Conservation (phyloP, 2,329 filamentous ascomycete genomes). For the Fusarium piperis region DNA sequence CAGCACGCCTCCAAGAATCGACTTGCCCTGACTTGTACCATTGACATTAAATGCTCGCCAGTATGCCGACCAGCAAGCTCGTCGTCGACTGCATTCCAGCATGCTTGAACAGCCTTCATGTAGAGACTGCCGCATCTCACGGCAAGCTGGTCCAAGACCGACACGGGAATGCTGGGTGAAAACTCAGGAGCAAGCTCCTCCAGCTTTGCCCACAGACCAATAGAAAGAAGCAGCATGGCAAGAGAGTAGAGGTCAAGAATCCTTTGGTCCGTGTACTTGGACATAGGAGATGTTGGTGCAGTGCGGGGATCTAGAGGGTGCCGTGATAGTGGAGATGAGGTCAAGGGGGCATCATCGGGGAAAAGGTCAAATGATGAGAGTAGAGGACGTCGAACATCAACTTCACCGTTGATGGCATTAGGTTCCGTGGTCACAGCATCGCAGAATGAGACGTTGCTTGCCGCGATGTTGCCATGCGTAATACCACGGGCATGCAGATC, state of each 20-base stretch:
- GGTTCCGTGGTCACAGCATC: conserved; percentile 55
- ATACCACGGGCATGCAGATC: conserved; percentile 76
- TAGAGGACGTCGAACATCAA: conserved; percentile 74
- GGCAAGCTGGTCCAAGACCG: conserved; percentile 69
- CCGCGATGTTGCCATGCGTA: conserved; percentile 75
- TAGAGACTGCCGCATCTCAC: conserved; percentile 78
- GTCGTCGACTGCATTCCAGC: conserved; percentile 75
- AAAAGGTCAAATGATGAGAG: conserved; percentile 82
- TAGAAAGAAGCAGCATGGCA: conserved; percentile 76
- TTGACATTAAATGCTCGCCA: conserved; percentile 62
- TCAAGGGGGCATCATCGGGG: conserved; percentile 40
- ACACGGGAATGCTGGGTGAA: conserved; percentile 65
- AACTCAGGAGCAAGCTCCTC: conserved; percentile 59
- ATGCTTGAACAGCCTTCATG: conserved; percentile 77
- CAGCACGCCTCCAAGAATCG: conserved; percentile 69
- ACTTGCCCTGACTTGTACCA: conserved; percentile 64
- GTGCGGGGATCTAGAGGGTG: conserved; percentile 71
- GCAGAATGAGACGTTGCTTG: conserved; percentile 74
- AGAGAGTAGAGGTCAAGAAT: conserved; percentile 77
- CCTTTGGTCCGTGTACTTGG: conserved; percentile 63
- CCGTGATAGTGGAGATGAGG: conserved; percentile 52
- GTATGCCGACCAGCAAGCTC: conserved; percentile 59
- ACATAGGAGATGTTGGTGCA: conserved; percentile 58
- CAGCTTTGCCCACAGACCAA: conserved; percentile 79
- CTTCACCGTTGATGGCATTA: conserved; percentile 54